These are phyloP conservation scores for Ceriops decandra DNA, from an alignment of 345 rosid species.

Conservation along the genomic window DNA sequence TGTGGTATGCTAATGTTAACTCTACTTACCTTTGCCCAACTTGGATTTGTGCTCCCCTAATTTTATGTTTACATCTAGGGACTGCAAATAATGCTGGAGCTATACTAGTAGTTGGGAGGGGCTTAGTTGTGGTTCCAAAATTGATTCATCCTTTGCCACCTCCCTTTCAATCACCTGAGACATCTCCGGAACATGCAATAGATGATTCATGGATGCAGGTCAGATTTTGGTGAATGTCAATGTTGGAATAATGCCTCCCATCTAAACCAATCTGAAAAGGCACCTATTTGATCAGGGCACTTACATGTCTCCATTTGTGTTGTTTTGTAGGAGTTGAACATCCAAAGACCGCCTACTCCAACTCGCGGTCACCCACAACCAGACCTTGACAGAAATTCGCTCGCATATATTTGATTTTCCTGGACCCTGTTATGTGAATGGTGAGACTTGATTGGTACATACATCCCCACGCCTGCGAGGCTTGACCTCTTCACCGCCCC, in stretches of 20 bases:
- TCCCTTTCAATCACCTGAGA: conserved; percentile 84
- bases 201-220: conserved; percentile 99
- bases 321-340: conserved; percentile 75
- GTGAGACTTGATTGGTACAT: not conserved
- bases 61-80: conserved; percentile 41
- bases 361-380: conserved; percentile 99
- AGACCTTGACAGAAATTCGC: conserved; percentile 77
- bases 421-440: conserved; percentile 4
- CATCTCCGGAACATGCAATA: conserved; percentile 72
- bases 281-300: not conserved
- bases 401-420: conserved; percentile 73
- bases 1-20: conserved; percentile 56
- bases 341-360: conserved; percentile 99
- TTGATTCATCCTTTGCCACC: conserved; percentile 98
- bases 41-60: conserved; percentile 10
- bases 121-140: conserved; percentile 92
- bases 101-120: conserved; percentile 89
- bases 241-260: not conserved
- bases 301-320: not conserved
- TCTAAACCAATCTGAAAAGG: not conserved
- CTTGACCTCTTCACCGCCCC: not conserved
- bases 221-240: conserved; percentile 1
- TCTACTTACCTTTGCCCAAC: not conserved
- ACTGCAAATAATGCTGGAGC: conserved; percentile 99
- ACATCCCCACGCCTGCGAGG: not conserved